Percentiles rank a stretch among this genome's conserved stretches.
Conservation (phyloP, 768 basidiomycete genomes). For the Lepiota venenata region DNA sequence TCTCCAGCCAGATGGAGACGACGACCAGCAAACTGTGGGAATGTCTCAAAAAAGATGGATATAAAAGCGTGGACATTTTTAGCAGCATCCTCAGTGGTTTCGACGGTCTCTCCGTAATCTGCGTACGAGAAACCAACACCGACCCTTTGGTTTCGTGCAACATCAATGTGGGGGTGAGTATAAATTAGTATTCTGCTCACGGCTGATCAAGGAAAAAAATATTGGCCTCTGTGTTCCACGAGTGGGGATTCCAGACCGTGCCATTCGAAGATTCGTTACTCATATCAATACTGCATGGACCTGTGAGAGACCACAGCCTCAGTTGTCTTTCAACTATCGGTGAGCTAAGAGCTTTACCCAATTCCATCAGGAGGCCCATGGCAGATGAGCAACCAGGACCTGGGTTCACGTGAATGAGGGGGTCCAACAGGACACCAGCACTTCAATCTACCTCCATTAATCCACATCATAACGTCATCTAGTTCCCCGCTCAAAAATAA, state of each 20-base stretch:
- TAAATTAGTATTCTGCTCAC: conserved; percentile 47
- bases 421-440: conserved; percentile 29
- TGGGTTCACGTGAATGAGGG: conserved; percentile 1
- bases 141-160: conserved; percentile 3
- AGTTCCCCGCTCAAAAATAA: not conserved
- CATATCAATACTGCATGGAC: conserved; percentile 53
- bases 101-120: conserved; percentile 63
- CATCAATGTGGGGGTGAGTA: conserved; percentile 56
- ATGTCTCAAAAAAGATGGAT: conserved; percentile 77
- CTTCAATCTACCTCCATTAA: conserved; percentile 41
- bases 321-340: not conserved
- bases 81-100: conserved; percentile 77
- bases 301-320: conserved; percentile 16
- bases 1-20: conserved; percentile 75
- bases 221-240: conserved; percentile 69
- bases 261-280: conserved; percentile 44
- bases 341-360: conserved; percentile 50
- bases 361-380: conserved; percentile 69
- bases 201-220: conserved; percentile 65
- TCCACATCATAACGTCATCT: conserved; percentile 62
- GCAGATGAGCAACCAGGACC: conserved; percentile 39
- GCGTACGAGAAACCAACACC: conserved; percentile 36
- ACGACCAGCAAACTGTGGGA: conserved; percentile 66
- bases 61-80: conserved; percentile 75
- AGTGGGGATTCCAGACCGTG: conserved; percentile 52